These are phyloP conservation scores for Betula pendula DNA, from an alignment of 306 rosid species.

Conservation along the genomic window DNA sequence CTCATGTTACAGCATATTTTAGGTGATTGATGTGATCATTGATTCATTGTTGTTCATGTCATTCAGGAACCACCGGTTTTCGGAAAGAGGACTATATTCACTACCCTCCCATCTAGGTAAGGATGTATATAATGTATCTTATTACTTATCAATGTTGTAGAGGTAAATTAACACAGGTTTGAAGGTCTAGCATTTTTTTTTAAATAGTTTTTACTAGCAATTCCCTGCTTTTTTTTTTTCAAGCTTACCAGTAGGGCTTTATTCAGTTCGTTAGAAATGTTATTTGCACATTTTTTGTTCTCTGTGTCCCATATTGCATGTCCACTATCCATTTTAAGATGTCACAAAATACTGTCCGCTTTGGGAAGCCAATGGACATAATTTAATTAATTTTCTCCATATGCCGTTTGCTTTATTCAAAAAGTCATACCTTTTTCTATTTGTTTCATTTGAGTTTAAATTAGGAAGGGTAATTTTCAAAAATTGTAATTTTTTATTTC, in stretches of 20 bases:
- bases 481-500: neutral
- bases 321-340: neutral
- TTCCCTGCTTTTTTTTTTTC: neutral
- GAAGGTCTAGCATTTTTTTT: neutral
- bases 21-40: conserved; percentile 26
- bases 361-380: neutral
- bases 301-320: neutral
- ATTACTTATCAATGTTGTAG: neutral
- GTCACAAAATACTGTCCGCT: neutral
- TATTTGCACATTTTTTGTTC: neutral
- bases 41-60: conserved; percentile 31
- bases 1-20: conserved; percentile 24
- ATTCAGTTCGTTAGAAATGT: neutral
- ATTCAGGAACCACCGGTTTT: conserved; percentile 93
- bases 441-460: neutral
- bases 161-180: neutral
- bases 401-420: neutral
- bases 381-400: neutral
- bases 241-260: neutral
- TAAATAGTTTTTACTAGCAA: neutral
- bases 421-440: neutral
- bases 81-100: conserved; percentile 87
- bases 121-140: conserved; percentile 25
- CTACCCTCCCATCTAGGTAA: conserved; percentile 69
- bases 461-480: neutral